Conservation (phyloP, 2,329 filamentous ascomycete genomes). For the Colletotrichum sp. region DNA sequence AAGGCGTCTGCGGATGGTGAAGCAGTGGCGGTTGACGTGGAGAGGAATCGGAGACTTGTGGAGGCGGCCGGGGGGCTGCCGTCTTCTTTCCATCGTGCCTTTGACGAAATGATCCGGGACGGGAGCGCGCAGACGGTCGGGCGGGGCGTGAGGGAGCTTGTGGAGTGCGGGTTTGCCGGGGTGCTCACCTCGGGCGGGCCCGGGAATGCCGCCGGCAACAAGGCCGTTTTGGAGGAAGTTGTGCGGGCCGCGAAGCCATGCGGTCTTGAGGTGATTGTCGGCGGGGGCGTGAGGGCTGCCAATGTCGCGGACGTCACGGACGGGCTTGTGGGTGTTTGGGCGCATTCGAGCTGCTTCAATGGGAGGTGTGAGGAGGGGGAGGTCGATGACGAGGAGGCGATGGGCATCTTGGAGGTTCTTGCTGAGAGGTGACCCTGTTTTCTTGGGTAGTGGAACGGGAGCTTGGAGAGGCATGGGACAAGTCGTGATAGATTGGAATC, state of each 20-base stretch:
- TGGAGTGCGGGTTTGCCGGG: conserved; percentile 51
- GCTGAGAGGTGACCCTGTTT: not conserved
- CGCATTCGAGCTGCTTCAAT: conserved; percentile 53
- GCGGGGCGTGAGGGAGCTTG: conserved; percentile 39
- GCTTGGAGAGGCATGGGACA: not conserved
- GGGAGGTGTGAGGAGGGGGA: conserved; percentile 2
- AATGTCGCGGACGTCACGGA: conserved; percentile 39
- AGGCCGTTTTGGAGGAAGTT: conserved; percentile 40
- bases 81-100: conserved; percentile 62
- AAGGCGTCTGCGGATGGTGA: not conserved
- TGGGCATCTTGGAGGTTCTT: conserved; percentile 14
- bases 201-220: conserved; percentile 45
- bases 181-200: conserved; percentile 59
- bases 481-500: not conserved
- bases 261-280: conserved; percentile 54
- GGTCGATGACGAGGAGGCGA: conserved; percentile 15
- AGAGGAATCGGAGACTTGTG: conserved; percentile 46
- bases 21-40: conserved; percentile 40
- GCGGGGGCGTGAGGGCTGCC: conserved; percentile 53
- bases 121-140: conserved; percentile 20
- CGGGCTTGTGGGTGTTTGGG: conserved; percentile 39
- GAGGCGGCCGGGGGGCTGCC: conserved; percentile 43
- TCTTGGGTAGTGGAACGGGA: not conserved
- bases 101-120: conserved; percentile 50
- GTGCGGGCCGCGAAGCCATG: conserved; percentile 23